Percentiles rank a stretch among this genome's conserved stretches.
Evolutionary conservation across 2,329 filamentous ascomycete species (phyloP).

Genomic region (Fusarium veterinarium): DNA sequence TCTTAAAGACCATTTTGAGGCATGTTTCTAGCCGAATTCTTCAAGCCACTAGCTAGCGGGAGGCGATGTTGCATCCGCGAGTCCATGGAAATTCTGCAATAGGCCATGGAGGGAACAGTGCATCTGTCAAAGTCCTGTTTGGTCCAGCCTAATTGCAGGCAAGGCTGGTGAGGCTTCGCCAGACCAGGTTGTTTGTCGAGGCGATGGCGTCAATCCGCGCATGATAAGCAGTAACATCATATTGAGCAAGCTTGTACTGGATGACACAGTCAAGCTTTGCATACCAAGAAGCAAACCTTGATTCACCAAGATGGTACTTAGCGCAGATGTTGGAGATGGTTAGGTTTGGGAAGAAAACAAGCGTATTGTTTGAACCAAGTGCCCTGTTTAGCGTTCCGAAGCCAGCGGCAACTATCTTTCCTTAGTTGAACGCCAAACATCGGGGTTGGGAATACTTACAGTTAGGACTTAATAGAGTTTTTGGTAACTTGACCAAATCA

Average conservation of each 20-base stretch:
- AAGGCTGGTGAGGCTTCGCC: conserved; percentile 17
- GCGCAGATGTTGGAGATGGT: not conserved
- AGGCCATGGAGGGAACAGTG: not conserved
- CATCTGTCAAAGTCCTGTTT: conserved; percentile 26
- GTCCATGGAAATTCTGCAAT: conserved; percentile 7
- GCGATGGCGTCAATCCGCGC: conserved; percentile 6
- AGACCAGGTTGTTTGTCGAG: conserved; percentile 23
- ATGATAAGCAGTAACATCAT: conserved; percentile 1
- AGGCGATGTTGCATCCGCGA: conserved; percentile 34
- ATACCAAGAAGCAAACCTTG: conserved; percentile 4
- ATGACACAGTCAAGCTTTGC: not conserved
- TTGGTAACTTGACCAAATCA: not conserved
- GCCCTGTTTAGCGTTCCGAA: not conserved
- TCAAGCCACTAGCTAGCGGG: conserved; percentile 13
- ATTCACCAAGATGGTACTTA: not conserved
- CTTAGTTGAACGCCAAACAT: conserved; percentile 13
- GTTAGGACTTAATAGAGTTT: conserved; percentile 3
- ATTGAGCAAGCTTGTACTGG: not conserved
- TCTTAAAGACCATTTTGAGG: conserved; percentile 22
- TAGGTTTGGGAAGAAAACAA: not conserved
- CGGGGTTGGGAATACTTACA: conserved; percentile 6
- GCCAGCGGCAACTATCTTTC: not conserved
- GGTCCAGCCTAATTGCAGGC: conserved; percentile 12
- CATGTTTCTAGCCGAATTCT: conserved; percentile 22
- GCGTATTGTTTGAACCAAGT: not conserved